A percentile compares a stretch with the other conserved stretches of the same genome.
Conservation (phyloP, 768 basidiomycete species). For the Psilocybe cubensis region DNA sequence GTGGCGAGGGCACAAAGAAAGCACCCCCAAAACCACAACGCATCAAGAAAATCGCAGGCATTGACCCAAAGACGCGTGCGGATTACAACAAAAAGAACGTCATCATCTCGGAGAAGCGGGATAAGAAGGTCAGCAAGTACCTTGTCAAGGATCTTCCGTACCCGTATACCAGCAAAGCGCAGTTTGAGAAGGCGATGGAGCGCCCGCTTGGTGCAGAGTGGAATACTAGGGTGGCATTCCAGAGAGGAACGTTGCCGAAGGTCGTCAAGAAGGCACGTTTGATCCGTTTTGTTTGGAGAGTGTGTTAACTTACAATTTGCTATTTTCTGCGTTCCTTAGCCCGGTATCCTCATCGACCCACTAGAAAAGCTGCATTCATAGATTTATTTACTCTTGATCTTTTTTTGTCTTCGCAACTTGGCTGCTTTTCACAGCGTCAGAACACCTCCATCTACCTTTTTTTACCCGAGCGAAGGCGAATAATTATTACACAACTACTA, state of each 20-base stretch:
- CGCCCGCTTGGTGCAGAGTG: slow-evolving; percentile 88
- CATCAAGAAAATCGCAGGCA: slow-evolving; percentile 81
- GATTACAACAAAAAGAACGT: slow-evolving; percentile 87
- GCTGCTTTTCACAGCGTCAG: too few relatives aligned
- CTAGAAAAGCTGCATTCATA: slow-evolving; percentile 47
- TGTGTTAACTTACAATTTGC: slow-evolving; percentile 7
- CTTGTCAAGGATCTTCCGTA: slow-evolving; percentile 90
- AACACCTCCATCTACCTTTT: too few relatives aligned
- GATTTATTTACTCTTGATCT: not conserved
- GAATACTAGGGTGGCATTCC: slow-evolving; percentile 89
- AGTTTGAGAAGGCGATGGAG: slow-evolving; percentile 86
- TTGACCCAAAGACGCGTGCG: slow-evolving; percentile 77
- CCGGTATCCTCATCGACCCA: slow-evolving; percentile 73
- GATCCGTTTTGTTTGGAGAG: not conserved
- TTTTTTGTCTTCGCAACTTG: too few relatives aligned
- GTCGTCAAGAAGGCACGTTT: slow-evolving; percentile 81
- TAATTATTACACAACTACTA: too few relatives aligned
- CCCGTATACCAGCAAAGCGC: slow-evolving; percentile 92
- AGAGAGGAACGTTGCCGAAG: slow-evolving; percentile 80
- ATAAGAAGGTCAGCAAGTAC: slow-evolving; percentile 93
- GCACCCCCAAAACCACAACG: slow-evolving; percentile 66
- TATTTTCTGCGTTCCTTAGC: slow-evolving; percentile 43
- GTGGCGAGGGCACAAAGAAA: slow-evolving; percentile 72
- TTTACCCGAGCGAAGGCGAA: too few relatives aligned
- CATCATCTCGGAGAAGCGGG: slow-evolving; percentile 94